Evolutionary conservation across 2,329 filamentous ascomycete genomes (phyloP), one percentile per base, ranked within the genome.

Genomic region (Claviceps africana): DNA sequence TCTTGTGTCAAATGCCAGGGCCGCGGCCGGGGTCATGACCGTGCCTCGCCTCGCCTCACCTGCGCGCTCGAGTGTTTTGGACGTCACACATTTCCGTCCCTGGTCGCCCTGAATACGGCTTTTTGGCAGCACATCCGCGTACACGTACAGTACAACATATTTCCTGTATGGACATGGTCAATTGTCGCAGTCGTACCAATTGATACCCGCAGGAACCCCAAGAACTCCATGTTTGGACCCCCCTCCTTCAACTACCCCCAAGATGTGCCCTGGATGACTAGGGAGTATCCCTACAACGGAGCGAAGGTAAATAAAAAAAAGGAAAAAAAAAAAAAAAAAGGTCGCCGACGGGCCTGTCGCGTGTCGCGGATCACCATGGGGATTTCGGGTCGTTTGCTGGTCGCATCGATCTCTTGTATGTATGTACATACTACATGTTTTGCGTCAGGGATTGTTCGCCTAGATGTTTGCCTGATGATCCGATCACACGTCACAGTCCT

Each of bases 171-270:
- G 46, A 35, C 35, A 21, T 47, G 37, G 21, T 17, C 46, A 48
- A 48, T 42, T 40, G 51, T 48, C 33, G 51, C 47, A 52, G 25
- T 39, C 19, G 51, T 33, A 48, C 39, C 31, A 53, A 40, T 22
- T 21, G 40, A 19, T 21, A 15, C 19, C 30, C 19, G 21, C 21
- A 22, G n/a, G 31, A 21, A n/a, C 17, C 6, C 33, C 3, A 19
- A 30, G 22, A 45, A 28, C 7, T 30, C 22, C 25, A 43, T 30
- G 40, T 35, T 30, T 46, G 37, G n/a, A n/a, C n/a, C n/a, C n/a
- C n/a, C n/a, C n/a, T n/a, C n/a, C n/a, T n/a, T n/a, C n/a, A n/a
- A n/a, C n/a, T n/a, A n/a, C n/a, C n/a, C n/a, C n/a, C n/a, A n/a
- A n/a, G n/a, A n/a, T n/a, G n/a, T n/a, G n/a, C n/a, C n/a, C n/a